A percentile compares a stretch with the other conserved stretches of the same genome.
phyloP scores from a whole-genome alignment of 1,284 basidiomycete genomes.

The Thecaphora frezii region DNA sequence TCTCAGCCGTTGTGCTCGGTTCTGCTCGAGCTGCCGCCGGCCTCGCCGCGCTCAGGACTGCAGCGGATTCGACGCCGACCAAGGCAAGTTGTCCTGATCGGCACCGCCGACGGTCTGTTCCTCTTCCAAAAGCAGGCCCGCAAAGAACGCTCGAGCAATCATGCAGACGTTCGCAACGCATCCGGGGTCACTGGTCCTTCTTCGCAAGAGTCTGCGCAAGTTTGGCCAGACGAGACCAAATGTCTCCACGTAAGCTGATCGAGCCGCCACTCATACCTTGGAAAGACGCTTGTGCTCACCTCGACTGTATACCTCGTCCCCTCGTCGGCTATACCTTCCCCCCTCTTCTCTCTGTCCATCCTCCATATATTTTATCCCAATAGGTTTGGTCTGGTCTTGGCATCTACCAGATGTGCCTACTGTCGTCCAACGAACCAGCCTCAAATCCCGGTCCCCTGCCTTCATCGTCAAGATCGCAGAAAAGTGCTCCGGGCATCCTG shows the following conservation, averaged over 20 bases:
- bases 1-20: constrained; percentile 40
- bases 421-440: constrained; percentile 15
- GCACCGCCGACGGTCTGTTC: constrained; percentile 38
- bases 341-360: too few relatives aligned
- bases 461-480: neutral
- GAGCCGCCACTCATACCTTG: neutral
- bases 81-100: constrained; percentile 17
- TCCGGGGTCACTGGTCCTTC: too few relatives aligned
- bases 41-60: neutral
- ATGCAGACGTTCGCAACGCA: neutral
- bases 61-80: neutral
- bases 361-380: too few relatives aligned
- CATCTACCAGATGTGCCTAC: constrained; percentile 38
- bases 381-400: constrained; percentile 38
- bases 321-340: too few relatives aligned
- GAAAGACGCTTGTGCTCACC: neutral
- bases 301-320: too few relatives aligned
- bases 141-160: neutral
- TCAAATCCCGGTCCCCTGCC: neutral
- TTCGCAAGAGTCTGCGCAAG: neutral
- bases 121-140: constrained; percentile 9
- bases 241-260: constrained; percentile 12
- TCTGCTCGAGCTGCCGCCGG: constrained; percentile 20
- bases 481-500: constrained; percentile 24
- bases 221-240: neutral